These are phyloP conservation scores for Coniochaeta sp. DNA, from an alignment of 2,329 filamentous ascomycete species.

Conservation along the genomic window DNA sequence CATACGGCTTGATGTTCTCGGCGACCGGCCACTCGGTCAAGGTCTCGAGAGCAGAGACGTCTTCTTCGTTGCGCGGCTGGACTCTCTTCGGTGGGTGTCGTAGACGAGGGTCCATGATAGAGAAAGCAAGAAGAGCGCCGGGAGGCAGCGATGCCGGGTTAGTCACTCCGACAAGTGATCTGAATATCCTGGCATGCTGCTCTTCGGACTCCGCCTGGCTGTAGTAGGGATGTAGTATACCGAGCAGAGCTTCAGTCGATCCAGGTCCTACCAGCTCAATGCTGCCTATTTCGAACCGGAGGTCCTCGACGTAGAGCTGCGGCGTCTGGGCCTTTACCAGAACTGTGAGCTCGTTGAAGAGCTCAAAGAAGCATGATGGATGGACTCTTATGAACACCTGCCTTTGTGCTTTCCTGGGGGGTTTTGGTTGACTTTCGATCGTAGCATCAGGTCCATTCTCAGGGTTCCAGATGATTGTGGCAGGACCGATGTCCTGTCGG, in stretches of 20 bases:
- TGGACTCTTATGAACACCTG: slow-evolving; percentile 68
- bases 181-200: slow-evolving; percentile 40
- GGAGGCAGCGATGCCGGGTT: slow-evolving; percentile 63
- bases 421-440: slow-evolving; percentile 7
- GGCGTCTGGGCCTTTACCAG: slow-evolving; percentile 54
- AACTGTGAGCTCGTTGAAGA: slow-evolving; percentile 56
- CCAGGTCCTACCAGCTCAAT: slow-evolving; percentile 57
- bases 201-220: slow-evolving; percentile 23
- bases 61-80: slow-evolving; percentile 20
- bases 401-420: slow-evolving; percentile 11
- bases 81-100: slow-evolving; percentile 62
- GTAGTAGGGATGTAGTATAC: slow-evolving; percentile 52
- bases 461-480: slow-evolving; percentile 69
- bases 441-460: slow-evolving; percentile 14
- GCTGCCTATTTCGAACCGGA: slow-evolving; percentile 60
- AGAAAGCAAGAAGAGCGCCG: slow-evolving; percentile 65
- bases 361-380: slow-evolving; percentile 67
- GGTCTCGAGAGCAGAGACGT: slow-evolving; percentile 43
- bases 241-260: slow-evolving; percentile 69
- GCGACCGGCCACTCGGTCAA: slow-evolving; percentile 65
- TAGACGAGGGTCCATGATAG: slow-evolving; percentile 71
- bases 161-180: slow-evolving; percentile 47
- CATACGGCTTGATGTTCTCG: slow-evolving; percentile 31
- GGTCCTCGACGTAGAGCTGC: slow-evolving; percentile 55
- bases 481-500: slow-evolving; percentile 59